phyloP scores from a whole-genome alignment of 2,329 filamentous ascomycete species.

The Exophiala phaeomuriformis region DNA sequence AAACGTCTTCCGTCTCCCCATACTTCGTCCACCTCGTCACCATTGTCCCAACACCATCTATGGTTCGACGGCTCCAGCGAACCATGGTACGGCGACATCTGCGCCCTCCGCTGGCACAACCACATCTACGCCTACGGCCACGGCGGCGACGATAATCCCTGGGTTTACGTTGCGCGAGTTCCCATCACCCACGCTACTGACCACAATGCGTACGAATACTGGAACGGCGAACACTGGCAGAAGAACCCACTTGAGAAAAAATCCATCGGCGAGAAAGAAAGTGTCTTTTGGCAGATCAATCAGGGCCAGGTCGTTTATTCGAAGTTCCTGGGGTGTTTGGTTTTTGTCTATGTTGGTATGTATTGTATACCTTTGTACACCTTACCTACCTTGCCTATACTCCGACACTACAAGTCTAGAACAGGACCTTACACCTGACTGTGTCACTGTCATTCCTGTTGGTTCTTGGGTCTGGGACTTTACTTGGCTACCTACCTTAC shows the following conservation, averaged over 20 bases:
- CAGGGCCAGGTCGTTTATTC: constrained; percentile 28
- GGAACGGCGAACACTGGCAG: constrained; percentile 26
- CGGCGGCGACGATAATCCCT: constrained; percentile 23
- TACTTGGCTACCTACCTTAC: too few relatives aligned
- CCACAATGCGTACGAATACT: too few relatives aligned
- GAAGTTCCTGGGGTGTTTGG: constrained; percentile 21
- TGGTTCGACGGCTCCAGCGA: constrained; percentile 27
- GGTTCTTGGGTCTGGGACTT: too few relatives aligned
- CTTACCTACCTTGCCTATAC: not conserved
- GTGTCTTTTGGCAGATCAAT: constrained; percentile 28
- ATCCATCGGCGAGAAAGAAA: constrained; percentile 23
- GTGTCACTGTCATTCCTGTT: too few relatives aligned
- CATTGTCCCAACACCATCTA: constrained; percentile 4
- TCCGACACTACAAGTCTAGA: too few relatives aligned
- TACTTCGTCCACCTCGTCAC: not conserved
- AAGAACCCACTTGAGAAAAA: constrained; percentile 14
- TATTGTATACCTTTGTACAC: not conserved
- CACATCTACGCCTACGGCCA: constrained; percentile 28
- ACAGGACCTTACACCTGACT: too few relatives aligned
- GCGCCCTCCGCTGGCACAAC: constrained; percentile 19
- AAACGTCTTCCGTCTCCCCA: constrained; percentile 11
- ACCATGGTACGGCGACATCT: constrained; percentile 28
- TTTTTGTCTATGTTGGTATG: constrained; percentile 28
- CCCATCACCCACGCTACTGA: too few relatives aligned
- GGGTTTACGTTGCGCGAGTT: constrained; percentile 25